A percentile compares a stretch with the other conserved stretches of the same genome.
These are phyloP conservation scores for Pyrenochaeta sp. DNA, from an alignment of 2,329 filamentous ascomycete species.

Conservation along the genomic window DNA sequence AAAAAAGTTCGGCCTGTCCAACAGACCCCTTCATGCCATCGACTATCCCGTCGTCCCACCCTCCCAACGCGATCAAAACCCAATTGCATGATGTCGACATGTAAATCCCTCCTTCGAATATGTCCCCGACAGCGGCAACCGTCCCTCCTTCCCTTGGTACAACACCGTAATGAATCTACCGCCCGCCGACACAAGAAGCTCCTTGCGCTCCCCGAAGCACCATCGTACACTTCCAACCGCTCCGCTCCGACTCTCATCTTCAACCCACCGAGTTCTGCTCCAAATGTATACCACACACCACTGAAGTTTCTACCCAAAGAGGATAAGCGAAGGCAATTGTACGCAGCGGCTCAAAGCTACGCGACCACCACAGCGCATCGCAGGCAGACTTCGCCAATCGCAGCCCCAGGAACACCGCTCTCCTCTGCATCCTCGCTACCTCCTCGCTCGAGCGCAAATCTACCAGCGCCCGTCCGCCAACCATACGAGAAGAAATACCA, in stretches of 20 bases:
- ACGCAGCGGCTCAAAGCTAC: constrained; percentile 44
- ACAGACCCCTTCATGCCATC: constrained; percentile 4
- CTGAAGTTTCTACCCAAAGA: constrained; percentile 68
- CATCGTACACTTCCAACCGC: constrained; percentile 50
- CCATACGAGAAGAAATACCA: constrained; percentile 69
- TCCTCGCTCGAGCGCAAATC: constrained; percentile 46
- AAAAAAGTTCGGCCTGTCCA: constrained; percentile 35
- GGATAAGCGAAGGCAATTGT: constrained; percentile 63
- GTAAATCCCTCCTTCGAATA: constrained; percentile 39
- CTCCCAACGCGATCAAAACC: constrained; percentile 15
- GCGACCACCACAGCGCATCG: constrained; percentile 31
- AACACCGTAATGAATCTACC: constrained; percentile 55
- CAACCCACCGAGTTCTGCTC: constrained; percentile 71
- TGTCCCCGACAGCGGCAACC: constrained; percentile 25
- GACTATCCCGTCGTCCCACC: constrained; percentile 16
- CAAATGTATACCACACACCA: constrained; percentile 71
- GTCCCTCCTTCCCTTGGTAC: constrained; percentile 34
- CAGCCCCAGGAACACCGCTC: constrained; percentile 42
- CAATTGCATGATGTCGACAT: constrained; percentile 45
- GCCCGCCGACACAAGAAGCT: constrained; percentile 58
- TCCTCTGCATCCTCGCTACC: constrained; percentile 27
- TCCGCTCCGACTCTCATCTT: constrained; percentile 56
- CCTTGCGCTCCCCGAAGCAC: constrained; percentile 55
- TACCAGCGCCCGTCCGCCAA: constrained; percentile 57
- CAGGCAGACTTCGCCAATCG: constrained; percentile 31